Conservation (phyloP, 179 eudicot genomes). For the Vitellaria paradoxa region DNA sequence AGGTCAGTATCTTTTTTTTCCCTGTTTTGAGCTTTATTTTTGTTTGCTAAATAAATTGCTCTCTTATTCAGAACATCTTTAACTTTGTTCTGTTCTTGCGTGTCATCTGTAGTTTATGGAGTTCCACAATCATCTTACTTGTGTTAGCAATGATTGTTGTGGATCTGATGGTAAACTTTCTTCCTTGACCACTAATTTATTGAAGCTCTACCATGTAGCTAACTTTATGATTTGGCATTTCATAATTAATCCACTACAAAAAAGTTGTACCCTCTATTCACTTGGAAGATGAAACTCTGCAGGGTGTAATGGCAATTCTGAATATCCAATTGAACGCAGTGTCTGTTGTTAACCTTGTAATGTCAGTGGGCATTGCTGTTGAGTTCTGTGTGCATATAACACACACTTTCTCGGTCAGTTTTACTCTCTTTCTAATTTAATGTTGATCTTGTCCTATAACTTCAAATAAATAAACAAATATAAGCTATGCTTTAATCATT, state of each 20-base stretch:
- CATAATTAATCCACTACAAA: neutral
- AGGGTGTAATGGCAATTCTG: slow-evolving; percentile 97
- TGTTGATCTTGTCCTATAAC: neutral
- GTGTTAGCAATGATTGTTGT: slow-evolving; percentile 85
- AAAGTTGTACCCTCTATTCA: slow-evolving; percentile 21
- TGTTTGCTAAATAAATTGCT: neutral
- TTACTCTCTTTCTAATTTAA: neutral
- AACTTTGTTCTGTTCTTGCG: neutral
- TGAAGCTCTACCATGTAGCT: neutral
- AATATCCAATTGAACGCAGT: slow-evolving; percentile 93
- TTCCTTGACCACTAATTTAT: neutral
- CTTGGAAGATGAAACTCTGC: slow-evolving; percentile 27
- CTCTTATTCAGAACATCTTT: neutral
- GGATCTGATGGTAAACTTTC: slow-evolving; percentile 75
- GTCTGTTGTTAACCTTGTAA: slow-evolving; percentile 95
- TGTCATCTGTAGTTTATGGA: slow-evolving; percentile 71
- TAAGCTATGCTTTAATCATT: too few relatives aligned
- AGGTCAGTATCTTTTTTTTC: slow-evolving; percentile 54
- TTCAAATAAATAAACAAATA: too few relatives aligned
- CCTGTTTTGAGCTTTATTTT: neutral
- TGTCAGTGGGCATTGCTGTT: slow-evolving; percentile 97
- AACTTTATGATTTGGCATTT: neutral
- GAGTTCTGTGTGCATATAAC: slow-evolving; percentile 99
- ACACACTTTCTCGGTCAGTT: slow-evolving; percentile 93
- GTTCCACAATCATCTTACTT: slow-evolving; percentile 79